Base-by-base conservation (phyloP, 2,329 filamentous ascomycete genomes). In the Aspergillus novofumigatus region DNA sequence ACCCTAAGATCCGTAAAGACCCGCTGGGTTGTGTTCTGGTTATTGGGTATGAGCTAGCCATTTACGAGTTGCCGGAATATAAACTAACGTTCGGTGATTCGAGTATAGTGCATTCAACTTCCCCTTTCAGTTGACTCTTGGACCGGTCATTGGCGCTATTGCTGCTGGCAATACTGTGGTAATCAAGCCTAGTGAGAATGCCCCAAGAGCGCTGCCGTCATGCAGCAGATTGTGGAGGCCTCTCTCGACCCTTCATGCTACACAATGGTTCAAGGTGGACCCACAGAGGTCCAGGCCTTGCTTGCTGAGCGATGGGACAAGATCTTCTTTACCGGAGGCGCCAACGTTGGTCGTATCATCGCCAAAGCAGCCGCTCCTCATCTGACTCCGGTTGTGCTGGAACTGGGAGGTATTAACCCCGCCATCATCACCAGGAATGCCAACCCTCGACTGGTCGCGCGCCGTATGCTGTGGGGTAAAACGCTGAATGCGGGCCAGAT, bases 231-330 rank as follows among this genome's bases (percentile, higher is more conserved):
- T 64, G 75, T 97, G 51, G 84, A 89, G 69, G 81, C 85, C 44
- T 83, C 83, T 42, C 86, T 99, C 53, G 94, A 97, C 71, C 84
- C 86, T 1, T 83, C 85, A 17, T 87, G 86, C 65, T 97, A 91
- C 75, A 78, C 80, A 38, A 84, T 91, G 57, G 80, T 97, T 64
- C 94, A 97, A 72, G 94, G 94, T 59, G 86, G 80, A 28, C 77
- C 96, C 21, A 81, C 87, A 3, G 91, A 96, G 80, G 92, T 89
- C 3, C 91, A 89, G 49, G 86, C 86, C 11, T 78, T 97, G 48
- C 83, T 99, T 35, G 86, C 93, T 57, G 85, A 92, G 78, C 93
- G 93, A 74, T 99, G 92, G 88, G 92, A 95, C 78, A 97, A 97
- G 83, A 95, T 99, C 69, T 92, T 94, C 80, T 99, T 96, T 79